These are phyloP conservation scores for Silene vulgaris DNA, from an alignment of 179 eudicot genomes.

Conservation along the genomic window DNA sequence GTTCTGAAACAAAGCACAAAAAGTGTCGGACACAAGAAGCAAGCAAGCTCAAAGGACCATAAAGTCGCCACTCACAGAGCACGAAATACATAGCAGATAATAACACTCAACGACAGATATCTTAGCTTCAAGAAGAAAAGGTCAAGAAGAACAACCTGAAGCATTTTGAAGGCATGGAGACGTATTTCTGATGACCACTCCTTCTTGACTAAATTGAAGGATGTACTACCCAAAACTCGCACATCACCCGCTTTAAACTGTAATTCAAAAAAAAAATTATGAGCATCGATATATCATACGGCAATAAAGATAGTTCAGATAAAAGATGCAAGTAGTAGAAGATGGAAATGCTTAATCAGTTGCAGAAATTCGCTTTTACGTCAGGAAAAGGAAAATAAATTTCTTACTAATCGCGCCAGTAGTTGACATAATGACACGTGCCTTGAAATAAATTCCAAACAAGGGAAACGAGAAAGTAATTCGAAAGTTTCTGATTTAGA, in stretches of 20 bases:
- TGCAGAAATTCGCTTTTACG: not conserved
- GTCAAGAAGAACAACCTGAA: slow-evolving; percentile 52
- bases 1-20: not conserved
- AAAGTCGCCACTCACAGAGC: not conserved
- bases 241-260: slow-evolving; percentile 90
- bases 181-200: slow-evolving; percentile 93
- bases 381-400: not conserved
- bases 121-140: slow-evolving; percentile 1
- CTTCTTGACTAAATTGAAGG: slow-evolving; percentile 73
- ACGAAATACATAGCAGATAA: not conserved
- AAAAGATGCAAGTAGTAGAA: slow-evolving; percentile 14
- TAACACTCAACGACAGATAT: not conserved
- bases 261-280: slow-evolving; percentile 17
- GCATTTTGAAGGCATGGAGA: slow-evolving; percentile 87
- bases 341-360: not conserved
- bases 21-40: not conserved
- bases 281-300: not conserved
- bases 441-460: not conserved
- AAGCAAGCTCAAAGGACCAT: slow-evolving; percentile 3
- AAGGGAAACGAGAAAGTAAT: not conserved
- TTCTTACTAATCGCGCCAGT: not conserved
- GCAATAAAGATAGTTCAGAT: slow-evolving; percentile 3
- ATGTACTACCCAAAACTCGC: slow-evolving; percentile 69
- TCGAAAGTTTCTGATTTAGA: not conserved
- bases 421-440: not conserved